Percentiles rank a stretch among this genome's conserved stretches.
Evolutionary conservation across 352 stramenopile species (phyloP).

Genomic region (Phytophthora pistaciae): DNA sequence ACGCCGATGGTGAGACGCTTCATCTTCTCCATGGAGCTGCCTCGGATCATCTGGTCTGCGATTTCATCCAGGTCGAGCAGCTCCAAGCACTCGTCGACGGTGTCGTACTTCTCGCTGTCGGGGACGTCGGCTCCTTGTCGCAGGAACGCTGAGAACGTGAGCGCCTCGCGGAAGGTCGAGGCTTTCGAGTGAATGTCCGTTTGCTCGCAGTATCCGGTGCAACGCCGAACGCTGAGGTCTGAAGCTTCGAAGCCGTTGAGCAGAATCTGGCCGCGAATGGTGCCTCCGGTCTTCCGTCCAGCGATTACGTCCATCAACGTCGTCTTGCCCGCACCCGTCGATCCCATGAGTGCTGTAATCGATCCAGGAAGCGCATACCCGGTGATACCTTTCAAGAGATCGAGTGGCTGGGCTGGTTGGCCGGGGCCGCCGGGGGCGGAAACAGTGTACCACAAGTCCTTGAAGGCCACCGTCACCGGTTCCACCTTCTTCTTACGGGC

Average conservation of each 20-base stretch:
- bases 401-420: conserved; percentile 28
- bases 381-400: conserved; percentile 61
- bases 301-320: conserved; percentile 94
- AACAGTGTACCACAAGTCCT: conserved; percentile 41
- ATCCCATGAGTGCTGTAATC: conserved; percentile 77
- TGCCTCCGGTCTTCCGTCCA: conserved; percentile 58
- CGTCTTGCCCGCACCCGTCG: conserved; percentile 88
- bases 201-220: conserved; percentile 14
- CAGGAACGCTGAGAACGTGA: conserved; percentile 82
- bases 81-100: conserved; percentile 44
- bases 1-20: conserved; percentile 81
- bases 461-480: conserved; percentile 10
- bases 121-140: conserved; percentile 39
- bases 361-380: conserved; percentile 37
- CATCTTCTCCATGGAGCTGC: conserved; percentile 24
- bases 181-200: conserved; percentile 10
- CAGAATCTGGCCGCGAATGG: conserved; percentile 71
- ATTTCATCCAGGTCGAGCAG: conserved; percentile 40
- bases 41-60: conserved; percentile 39
- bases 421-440: conserved; percentile 31
- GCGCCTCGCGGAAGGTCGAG: conserved; percentile 9
- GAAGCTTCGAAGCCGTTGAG: conserved; percentile 58
- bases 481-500: neutral
- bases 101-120: conserved; percentile 35
- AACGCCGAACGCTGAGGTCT: conserved; percentile 49